Evolutionary conservation across 2,329 filamentous ascomycete species (phyloP), one percentile per base, ranked within the genome.

Genomic region (Pseudodiploospora longispora): DNA sequence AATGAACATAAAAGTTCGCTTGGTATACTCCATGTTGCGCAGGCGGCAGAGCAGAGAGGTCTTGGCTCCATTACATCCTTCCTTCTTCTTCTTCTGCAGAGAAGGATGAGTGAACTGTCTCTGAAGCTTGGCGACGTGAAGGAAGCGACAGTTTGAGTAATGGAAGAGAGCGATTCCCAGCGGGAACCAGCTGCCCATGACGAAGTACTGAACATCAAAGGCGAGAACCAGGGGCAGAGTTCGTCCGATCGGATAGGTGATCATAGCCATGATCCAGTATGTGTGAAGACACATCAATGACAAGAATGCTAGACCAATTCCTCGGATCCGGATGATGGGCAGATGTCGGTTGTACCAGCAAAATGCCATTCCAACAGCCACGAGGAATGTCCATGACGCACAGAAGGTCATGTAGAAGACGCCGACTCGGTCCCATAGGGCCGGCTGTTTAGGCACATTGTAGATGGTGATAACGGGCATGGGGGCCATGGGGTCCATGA

Each of bases 181-280:
- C 1, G 77, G 77, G 3, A 81, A 65, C 57, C 74, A 76, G 41
- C 73, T 69, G 34, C 72, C 75, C 77, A 80, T 81, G 56, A 76
- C 65, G 67, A 76, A 80, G 53, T 72, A 81, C 52, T 78, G 74
- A 4, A 69, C 57, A 30, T 69, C 63, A 46, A 75, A 78, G 1
- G 74, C 63, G 10, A 58, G 41, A 1, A 66, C 52, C 1, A 62
- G 43, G 1, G 62, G 71, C 43, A 72, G 61, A 4, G 67, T 59
- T 7, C 62, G 39, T 6, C 68, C 67, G 28, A 71, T 58, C 8
- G 65, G 59, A n/a, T 69, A 66, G 19, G 64, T 65, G 43, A 71
- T 52, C 47, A 72, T 69, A 4, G 65, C 63, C 4, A 65, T 54
- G 33, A 65, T 52, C 64, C 64, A 68, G 49, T 67, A 68, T 4